Base-by-base conservation (phyloP, 2,329 filamentous ascomycete species). In the Calonectria honghensis region DNA sequence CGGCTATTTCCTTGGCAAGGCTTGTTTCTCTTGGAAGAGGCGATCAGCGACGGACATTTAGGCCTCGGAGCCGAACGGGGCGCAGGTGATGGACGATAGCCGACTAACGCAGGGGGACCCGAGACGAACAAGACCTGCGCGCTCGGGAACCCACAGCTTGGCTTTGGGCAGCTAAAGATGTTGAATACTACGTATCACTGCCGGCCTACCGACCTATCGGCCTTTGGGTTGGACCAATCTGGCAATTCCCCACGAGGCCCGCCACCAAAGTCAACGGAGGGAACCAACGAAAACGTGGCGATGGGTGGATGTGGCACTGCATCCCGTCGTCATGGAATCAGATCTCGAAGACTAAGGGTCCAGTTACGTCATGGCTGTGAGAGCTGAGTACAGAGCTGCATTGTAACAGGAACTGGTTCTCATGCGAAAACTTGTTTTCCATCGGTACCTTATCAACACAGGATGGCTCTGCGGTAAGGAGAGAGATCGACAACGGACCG, bases 271-370 rank as follows among this genome's bases (percentile, higher is more conserved):
- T 32, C 31, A 32, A 41, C 29, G 41, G 61, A 65, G 61, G 41
- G 39, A 50, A 57, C 68, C 45, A 63, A 32, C 54, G 35, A 16
- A 35, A 65, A 37, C n/a, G 31, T 11, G 31, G 35, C 31, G 32
- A n/a, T 9, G 31, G n/a, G 68, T 70, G 68, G 68, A 63, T 57
- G 68, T 27, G 45, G 57, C 66, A 29, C 52, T 59, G 66, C 66
- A 68, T 48, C 39, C 24, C 37, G 20, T 70, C 57, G 48, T 70
- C 48, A 64, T 65, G n/a, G 45, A 54, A 61, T 29, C 31, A 14
- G 41, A 48, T n/a, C 41, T 51, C 41, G 20, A 63, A 29, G 24
- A 27, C 6, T 48, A 54, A 16, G 41, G 68, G 68, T 70, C 45
- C 57, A 39, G 41, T 31, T 70, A 70, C 68, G 68, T 70, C 68